Conservation (phyloP, 345 rosid genomes). For the Corchorus capsularis region DNA sequence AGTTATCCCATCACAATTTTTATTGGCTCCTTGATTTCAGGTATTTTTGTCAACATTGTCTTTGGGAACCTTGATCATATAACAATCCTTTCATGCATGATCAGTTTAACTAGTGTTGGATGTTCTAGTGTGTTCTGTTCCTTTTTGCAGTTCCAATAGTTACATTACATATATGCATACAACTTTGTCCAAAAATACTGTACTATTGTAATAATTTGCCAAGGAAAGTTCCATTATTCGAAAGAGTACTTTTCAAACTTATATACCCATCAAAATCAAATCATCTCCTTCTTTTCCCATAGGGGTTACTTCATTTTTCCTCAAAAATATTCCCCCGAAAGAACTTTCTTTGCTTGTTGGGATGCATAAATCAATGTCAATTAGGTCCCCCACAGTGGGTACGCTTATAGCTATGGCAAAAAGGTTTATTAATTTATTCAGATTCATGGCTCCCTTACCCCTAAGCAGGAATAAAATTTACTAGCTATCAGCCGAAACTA, state of each 20-base stretch:
- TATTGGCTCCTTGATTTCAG: not conserved
- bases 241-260: not conserved
- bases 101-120: too few relatives aligned
- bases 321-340: not conserved
- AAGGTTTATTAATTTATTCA: not conserved
- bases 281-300: not conserved
- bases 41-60: not conserved
- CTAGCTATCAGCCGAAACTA: not conserved
- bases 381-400: constrained; percentile 7
- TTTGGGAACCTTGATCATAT: not conserved
- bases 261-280: not conserved
- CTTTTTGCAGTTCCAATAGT: not conserved
- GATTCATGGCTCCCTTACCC: constrained; percentile 16
- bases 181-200: not conserved
- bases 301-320: not conserved
- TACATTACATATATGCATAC: not conserved
- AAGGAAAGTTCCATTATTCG: not conserved
- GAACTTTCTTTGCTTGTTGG: not conserved
- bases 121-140: not conserved
- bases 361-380: not conserved
- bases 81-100: not conserved
- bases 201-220: not conserved
- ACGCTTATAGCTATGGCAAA: not conserved
- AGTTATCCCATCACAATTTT: not conserved
- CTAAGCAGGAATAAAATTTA: not conserved